These are phyloP conservation scores for Elsinoe ampelina DNA, from an alignment of 2,329 filamentous ascomycete species.

Conservation along the genomic window DNA sequence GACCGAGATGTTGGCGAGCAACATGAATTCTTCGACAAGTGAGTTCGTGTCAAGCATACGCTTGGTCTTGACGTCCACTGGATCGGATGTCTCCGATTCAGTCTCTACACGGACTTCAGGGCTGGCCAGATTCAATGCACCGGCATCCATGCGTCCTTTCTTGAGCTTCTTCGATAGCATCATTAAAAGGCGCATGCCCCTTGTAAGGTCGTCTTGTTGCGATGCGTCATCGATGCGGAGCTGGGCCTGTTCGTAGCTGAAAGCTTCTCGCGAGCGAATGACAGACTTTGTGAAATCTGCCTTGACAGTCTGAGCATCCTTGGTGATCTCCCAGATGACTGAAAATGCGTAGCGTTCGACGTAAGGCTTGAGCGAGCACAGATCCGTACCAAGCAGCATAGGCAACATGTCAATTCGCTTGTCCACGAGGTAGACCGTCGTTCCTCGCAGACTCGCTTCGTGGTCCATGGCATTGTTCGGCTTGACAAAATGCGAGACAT, in stretches of 20 bases:
- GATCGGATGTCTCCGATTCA: constrained; percentile 91
- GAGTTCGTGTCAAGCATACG: constrained; percentile 91
- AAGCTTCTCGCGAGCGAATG: constrained; percentile 90
- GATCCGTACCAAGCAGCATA: constrained; percentile 85
- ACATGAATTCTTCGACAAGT: constrained; percentile 97
- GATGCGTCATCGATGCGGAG: constrained; percentile 82
- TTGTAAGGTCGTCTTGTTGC: constrained; percentile 80
- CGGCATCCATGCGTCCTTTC: constrained; percentile 92
- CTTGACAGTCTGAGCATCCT: constrained; percentile 73
- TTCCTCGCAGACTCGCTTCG: constrained; percentile 87
- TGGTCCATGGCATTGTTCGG: constrained; percentile 95
- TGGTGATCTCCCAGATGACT: constrained; percentile 67
- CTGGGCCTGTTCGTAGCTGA: constrained; percentile 96
- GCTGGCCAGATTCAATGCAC: constrained; percentile 90
- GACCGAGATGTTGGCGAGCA: constrained; percentile 93
- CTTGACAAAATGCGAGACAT: constrained; percentile 98
- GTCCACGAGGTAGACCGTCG: constrained; percentile 94
- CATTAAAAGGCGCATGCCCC: constrained; percentile 78
- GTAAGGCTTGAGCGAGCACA: constrained; percentile 94
- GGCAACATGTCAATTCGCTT: constrained; percentile 99
- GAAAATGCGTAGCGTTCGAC: constrained; percentile 63
- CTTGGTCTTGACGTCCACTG: constrained; percentile 93
- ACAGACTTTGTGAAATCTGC: constrained; percentile 95
- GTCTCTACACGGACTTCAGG: constrained; percentile 94
- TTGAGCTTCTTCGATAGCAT: constrained; percentile 86